phyloP scores from a whole-genome alignment of 139 green algal species.

The Coelastrella sp. region DNA sequence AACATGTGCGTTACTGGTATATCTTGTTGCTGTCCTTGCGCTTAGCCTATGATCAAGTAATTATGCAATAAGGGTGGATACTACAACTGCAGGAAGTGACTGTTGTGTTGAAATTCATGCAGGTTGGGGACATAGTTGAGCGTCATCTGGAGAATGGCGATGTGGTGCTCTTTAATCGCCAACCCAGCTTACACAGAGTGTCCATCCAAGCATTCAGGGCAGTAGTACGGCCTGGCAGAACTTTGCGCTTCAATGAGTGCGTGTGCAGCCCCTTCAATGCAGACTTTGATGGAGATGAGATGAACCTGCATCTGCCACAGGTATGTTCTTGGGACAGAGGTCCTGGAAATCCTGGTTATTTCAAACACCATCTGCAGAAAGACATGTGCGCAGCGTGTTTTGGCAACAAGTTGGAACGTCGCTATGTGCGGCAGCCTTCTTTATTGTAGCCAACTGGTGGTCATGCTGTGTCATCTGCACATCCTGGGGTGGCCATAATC shows the following conservation, averaged over 20 bases:
- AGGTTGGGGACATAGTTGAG: constrained; percentile 93
- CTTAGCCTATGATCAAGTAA: too few relatives aligned
- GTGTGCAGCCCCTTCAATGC: constrained; percentile 98
- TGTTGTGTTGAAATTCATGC: background rate
- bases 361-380: too few relatives aligned
- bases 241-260: constrained; percentile 99
- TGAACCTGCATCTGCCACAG: constrained; percentile 98
- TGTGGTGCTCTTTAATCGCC: constrained; percentile 98
- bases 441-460: too few relatives aligned
- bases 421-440: too few relatives aligned
- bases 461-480: too few relatives aligned
- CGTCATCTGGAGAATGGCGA: constrained; percentile 94
- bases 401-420: too few relatives aligned
- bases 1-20: too few relatives aligned
- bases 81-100: background rate
- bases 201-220: constrained; percentile 98
- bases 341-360: too few relatives aligned
- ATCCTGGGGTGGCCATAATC: too few relatives aligned
- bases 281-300: constrained; percentile 99
- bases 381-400: too few relatives aligned
- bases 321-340: too few relatives aligned
- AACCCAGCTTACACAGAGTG: constrained; percentile 95
- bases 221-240: constrained; percentile 87
- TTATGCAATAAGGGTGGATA: background rate
- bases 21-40: too few relatives aligned